A percentile compares a stretch with the other conserved stretches of the same genome.
These are phyloP conservation scores for Spathaspora passalidarum DNA, from an alignment of 805 yeast genomes.

Conservation along the genomic window DNA sequence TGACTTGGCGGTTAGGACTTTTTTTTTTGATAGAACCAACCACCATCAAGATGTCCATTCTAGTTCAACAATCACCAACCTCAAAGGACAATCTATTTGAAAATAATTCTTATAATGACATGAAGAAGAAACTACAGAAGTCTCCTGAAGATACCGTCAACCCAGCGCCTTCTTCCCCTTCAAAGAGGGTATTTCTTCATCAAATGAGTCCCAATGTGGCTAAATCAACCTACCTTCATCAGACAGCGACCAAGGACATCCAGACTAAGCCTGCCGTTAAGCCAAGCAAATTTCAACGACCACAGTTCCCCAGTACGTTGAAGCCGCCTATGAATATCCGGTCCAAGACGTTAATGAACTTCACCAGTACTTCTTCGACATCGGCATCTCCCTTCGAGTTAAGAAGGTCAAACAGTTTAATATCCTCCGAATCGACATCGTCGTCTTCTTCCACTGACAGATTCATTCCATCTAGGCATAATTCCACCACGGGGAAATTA, in stretches of 20 bases:
- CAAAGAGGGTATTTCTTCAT: conserved; percentile 27
- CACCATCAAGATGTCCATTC: neutral
- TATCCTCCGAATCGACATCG: conserved; percentile 25
- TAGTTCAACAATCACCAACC: neutral
- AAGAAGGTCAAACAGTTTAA: conserved; percentile 33
- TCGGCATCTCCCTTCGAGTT: conserved; percentile 17
- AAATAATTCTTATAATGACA: neutral
- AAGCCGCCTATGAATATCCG: conserved; percentile 22
- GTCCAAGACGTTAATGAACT: conserved; percentile 23
- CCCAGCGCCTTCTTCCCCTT: conserved; percentile 9
- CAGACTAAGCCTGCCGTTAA: neutral
- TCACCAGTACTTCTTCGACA: conserved; percentile 19
- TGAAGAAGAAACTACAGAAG: neutral
- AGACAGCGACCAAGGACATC: conserved; percentile 3
- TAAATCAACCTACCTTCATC: conserved; percentile 20
- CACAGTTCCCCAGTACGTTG: conserved; percentile 14
- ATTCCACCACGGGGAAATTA: conserved; percentile 37
- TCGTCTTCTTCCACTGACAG: conserved; percentile 31
- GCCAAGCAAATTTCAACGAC: conserved; percentile 7
- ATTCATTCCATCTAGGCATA: conserved; percentile 43
- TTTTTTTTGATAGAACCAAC: neutral
- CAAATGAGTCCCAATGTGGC: conserved; percentile 37
- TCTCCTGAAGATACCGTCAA: neutral
- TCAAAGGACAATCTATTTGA: neutral
- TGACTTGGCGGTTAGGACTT: neutral